Base-by-base conservation (phyloP, 1,284 basidiomycete species). In the Sanghuangporus weigelae region DNA sequence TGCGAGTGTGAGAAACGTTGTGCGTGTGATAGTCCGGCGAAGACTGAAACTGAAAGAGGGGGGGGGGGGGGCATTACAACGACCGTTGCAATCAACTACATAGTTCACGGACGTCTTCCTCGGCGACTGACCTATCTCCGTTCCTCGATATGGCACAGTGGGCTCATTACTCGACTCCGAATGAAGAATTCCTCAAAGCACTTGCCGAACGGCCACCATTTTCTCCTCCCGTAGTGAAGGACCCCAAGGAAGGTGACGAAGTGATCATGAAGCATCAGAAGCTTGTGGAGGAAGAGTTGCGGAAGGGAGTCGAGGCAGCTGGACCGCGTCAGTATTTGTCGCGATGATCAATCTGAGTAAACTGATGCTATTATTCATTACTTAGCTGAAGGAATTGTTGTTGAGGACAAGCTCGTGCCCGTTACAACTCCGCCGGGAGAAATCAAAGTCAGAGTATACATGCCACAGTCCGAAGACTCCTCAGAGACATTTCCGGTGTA, bases 361-460 rank as follows among this genome's bases (percentile, higher is more conserved):
- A 14, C 19, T 39, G 19, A 26, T 31, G n/a, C 12, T 10, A 31
- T 42, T 39, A 19, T n/a, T 38, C 36, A 16, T 3, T 21, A 14
- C 26, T 23, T n/a, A 64, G 63, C 59, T 6, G 31, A 42, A 23
- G 63, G 63, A 7, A 60, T 64, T 19, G 56, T 31, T 21, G 53
- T 64, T 19, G 51, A 59, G 23, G 63, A 64, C 26, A 51, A 55
- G 23, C 49, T 7, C 1, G 40, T 64, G 8, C 23, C 38, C 21
- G 58, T 64, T 31, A 48, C 35, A 14, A 36, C n/a, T 21, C 63
- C 57, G 7, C 26, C 53, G 14, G 63, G 63, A 14, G 57, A 64
- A 19, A 64, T 64, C 19, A 3, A 39, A 16, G 53, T 59, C n/a
- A 51, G 63, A 11, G 48, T 64, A 19, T 64, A 64, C 26, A 64